A percentile compares a stretch with the other conserved stretches of the same genome.
Evolutionary conservation across 306 rosid species (phyloP).

Genomic region (Hylodesmum podocarpum): DNA sequence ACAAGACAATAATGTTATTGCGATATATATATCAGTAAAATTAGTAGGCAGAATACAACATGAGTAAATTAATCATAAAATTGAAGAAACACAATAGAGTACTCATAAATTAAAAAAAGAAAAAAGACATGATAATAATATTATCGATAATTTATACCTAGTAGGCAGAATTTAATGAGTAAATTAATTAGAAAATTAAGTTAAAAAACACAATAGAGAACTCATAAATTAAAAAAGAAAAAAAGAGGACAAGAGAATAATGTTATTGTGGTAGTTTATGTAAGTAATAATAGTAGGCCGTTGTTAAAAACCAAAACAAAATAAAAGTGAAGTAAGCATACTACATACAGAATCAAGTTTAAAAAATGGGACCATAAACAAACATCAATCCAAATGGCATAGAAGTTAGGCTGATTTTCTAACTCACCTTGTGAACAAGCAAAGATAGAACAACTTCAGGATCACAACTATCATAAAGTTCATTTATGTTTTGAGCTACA

Average conservation of each 20-base stretch:
- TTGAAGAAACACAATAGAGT: not conserved
- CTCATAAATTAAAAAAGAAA: not conserved
- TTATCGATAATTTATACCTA: no score
- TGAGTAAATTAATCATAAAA: not conserved
- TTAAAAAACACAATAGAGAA: no score
- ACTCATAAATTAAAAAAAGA: no score
- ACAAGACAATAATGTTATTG: no score
- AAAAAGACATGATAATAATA: no score
- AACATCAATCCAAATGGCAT: constrained; percentile 5
- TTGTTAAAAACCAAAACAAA: not conserved
- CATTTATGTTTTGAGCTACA: constrained; percentile 64
- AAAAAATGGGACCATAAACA: not conserved
- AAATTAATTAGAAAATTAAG: no score
- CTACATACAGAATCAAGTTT: not conserved
- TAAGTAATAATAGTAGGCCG: not conserved
- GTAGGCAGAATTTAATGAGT: no score
- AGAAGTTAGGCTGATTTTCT: constrained; percentile 21
- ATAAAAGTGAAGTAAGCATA: not conserved
- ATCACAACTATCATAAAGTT: constrained; percentile 88
- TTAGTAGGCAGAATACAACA: constrained; percentile 6
- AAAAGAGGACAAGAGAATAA: not conserved
- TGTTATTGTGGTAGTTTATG: constrained; percentile 9
- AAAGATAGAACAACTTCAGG: constrained; percentile 83
- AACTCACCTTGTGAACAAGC: constrained; percentile 86
- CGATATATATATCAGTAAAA: no score